phyloP scores from a whole-genome alignment of 2,329 filamentous ascomycete species.

The Sporothrix mexicana region DNA sequence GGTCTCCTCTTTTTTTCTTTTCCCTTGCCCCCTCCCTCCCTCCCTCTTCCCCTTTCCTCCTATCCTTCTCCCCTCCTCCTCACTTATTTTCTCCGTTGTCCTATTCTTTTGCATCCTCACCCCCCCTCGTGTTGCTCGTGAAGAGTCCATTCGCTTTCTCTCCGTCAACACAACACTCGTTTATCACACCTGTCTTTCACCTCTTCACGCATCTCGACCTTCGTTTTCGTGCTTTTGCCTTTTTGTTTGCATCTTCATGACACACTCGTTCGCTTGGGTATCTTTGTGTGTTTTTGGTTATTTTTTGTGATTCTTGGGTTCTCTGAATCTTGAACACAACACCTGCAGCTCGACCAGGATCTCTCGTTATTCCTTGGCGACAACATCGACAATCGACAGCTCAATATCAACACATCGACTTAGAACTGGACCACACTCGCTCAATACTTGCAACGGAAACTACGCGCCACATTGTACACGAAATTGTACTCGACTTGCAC shows the following conservation, averaged over 20 bases:
- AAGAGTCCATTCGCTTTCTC: background rate
- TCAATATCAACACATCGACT: background rate
- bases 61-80: background rate
- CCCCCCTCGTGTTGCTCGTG: background rate
- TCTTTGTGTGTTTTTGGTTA: background rate
- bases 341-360: background rate
- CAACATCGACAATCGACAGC: background rate
- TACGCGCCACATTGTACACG: too few relatives aligned
- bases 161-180: background rate
- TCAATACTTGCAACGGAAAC: background rate
- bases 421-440: background rate
- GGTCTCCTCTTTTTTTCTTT: background rate
- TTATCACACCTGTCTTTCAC: slow-evolving; percentile 1
- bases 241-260: slow-evolving; percentile 12
- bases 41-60: background rate
- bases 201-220: background rate
- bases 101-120: background rate
- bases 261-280: slow-evolving; percentile 10
- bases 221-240: slow-evolving; percentile 1
- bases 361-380: slow-evolving; percentile 14
- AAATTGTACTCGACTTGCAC: too few relatives aligned
- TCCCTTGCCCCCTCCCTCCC: background rate
- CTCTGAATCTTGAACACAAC: background rate
- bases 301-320: too few relatives aligned
- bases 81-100: background rate